Conservation (phyloP, 2,329 filamentous ascomycete genomes). For the Claviceps maximensis region DNA sequence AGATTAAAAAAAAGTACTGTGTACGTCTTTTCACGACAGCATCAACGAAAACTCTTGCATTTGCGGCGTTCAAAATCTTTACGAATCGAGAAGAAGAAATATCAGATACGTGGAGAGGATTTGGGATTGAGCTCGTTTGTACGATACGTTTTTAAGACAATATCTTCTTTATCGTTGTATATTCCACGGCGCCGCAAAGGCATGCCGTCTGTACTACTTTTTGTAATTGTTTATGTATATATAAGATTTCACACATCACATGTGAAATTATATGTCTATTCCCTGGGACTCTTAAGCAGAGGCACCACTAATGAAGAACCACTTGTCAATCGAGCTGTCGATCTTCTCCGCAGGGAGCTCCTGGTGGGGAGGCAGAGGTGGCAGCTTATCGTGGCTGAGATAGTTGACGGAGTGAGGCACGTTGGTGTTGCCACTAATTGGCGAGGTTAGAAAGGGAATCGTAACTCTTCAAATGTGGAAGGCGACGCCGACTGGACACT, state of each 20-base stretch:
- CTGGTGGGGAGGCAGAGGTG: slow-evolving; percentile 66
- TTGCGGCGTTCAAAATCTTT: slow-evolving; percentile 18
- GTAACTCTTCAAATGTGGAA: background rate
- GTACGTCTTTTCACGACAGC: slow-evolving; percentile 9
- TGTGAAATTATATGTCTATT: background rate
- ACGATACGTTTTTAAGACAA: slow-evolving; percentile 5
- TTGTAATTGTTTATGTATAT: background rate
- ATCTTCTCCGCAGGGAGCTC: slow-evolving; percentile 77
- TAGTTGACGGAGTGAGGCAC: slow-evolving; percentile 62
- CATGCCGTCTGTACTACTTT: slow-evolving; percentile 3
- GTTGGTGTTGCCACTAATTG: slow-evolving; percentile 63
- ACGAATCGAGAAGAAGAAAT: background rate
- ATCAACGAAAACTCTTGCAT: slow-evolving; percentile 14
- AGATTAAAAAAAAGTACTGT: slow-evolving; percentile 27
- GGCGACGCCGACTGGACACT: slow-evolving; percentile 27
- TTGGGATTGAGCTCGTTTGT: slow-evolving; percentile 10
- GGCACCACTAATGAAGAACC: slow-evolving; percentile 99
- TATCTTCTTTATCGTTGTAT: slow-evolving; percentile 19
- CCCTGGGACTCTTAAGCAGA: slow-evolving; percentile 48
- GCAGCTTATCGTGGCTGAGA: slow-evolving; percentile 54
- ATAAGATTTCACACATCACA: slow-evolving; percentile 3
- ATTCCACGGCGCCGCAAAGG: slow-evolving; percentile 9
- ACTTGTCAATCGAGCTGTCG: slow-evolving; percentile 96
- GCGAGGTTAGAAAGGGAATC: slow-evolving; percentile 14
- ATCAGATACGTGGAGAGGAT: background rate